Conservation (phyloP, 441 rosid genomes). For the Pelargonium myrrhifolium region DNA sequence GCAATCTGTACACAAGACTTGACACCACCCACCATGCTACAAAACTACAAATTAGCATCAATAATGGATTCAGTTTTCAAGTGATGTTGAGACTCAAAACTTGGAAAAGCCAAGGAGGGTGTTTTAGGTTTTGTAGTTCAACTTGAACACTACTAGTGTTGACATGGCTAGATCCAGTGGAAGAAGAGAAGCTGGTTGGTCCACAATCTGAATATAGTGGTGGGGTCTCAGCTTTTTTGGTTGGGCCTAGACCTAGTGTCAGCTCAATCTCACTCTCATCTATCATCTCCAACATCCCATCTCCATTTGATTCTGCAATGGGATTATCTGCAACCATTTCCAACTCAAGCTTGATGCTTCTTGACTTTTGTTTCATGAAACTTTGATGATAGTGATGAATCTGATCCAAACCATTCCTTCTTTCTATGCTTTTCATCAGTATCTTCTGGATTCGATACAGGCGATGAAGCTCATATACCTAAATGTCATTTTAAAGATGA, state of each 20-base stretch:
- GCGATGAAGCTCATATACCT: conserved; percentile 90
- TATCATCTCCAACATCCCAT: conserved; percentile 28
- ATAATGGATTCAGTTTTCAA: conserved; percentile 20
- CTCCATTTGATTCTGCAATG: conserved; percentile 25
- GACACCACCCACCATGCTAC: too few species aligned
- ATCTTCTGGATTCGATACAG: conserved; percentile 71
- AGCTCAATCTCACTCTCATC: conserved; percentile 83
- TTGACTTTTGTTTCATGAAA: conserved; percentile 17
- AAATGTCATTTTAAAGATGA: too few species aligned
- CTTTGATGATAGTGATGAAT: conserved; percentile 9
- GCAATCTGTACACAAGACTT: too few species aligned
- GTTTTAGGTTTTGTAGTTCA: conserved; percentile 50
- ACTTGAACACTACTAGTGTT: conserved; percentile 23
- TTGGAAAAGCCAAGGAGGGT: conserved; percentile 76
- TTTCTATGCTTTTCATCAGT: conserved; percentile 57
- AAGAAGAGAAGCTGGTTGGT: conserved; percentile 66
- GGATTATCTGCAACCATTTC: conserved; percentile 30
- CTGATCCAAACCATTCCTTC: conserved; percentile 22
- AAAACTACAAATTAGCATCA: too few species aligned
- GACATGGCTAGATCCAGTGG: conserved; percentile 58
- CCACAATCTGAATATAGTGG: conserved; percentile 44
- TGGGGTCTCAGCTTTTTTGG: conserved; percentile 35
- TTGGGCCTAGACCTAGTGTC: conserved; percentile 33
- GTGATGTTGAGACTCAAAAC: conserved; percentile 66
- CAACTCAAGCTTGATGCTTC: conserved; percentile 26